Evolutionary conservation across 495 filamentous ascomycete species (phyloP), one percentile per base, ranked within the genome.

Genomic region (Hypoxylon perforatum): DNA sequence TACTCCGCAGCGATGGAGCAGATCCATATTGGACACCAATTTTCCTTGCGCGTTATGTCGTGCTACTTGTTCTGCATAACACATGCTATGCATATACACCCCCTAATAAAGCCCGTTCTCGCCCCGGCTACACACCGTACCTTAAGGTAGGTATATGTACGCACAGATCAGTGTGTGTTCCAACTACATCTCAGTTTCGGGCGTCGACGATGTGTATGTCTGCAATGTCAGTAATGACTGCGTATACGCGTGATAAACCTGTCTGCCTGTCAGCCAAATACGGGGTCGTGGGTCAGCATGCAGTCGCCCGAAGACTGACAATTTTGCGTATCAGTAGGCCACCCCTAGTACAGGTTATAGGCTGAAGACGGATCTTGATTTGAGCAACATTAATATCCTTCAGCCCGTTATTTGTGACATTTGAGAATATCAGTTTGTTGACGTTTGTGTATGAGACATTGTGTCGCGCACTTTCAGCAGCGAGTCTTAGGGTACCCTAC

Each of bases 1-100:
- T 45, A 51, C 64, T 67, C 64, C 58, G 58, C 52, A 33, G 53
- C 8, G 15, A 58, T 58, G 61, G 61, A 52, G 23, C 50, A 25
- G 46, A 41, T 28, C 33, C 14, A 39, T 49, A 33, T 52, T 30
- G 36, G 33, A n/a, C n/a, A n/a, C n/a, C n/a, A n/a, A n/a, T n/a
- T n/a, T n/a, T n/a, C n/a, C n/a, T n/a, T n/a, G n/a, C n/a, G n/a
- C n/a, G n/a, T n/a, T 28, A 28, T 28, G 25, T 28, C 25, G 25
- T 28, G 25, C 25, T 28, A 3, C 25, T 3, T 28, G n/a, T 28
- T 28, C 25, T 28, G 25, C 25, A 28, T 28, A 28, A 28, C 25
- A 28, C 25, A 28, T 28, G 25, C 25, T 28, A 28, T 28, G 25
- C 25, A 28, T 28, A 28, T 28, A 28, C 25, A 28, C 25, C 25